Evolutionary conservation across 768 basidiomycete genomes (phyloP).

Genomic region (Clavaria fumosa): DNA sequence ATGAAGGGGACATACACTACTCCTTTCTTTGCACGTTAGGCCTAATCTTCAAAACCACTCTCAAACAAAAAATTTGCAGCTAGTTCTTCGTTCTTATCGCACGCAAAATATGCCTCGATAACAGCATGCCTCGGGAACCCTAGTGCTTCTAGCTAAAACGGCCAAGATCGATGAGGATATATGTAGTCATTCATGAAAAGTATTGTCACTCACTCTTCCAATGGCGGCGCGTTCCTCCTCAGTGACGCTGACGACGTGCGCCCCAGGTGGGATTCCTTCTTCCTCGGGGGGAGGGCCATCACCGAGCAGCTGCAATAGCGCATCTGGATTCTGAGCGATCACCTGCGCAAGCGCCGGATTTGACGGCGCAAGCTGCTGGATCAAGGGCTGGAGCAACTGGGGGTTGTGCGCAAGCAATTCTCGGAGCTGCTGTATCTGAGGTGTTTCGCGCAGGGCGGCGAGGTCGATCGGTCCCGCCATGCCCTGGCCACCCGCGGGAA

Average conservation of each 20-base stretch:
- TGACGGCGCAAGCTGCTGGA: slow-evolving; percentile 62
- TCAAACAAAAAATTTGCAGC: slow-evolving; percentile 94
- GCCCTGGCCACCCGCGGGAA: slow-evolving; percentile 19
- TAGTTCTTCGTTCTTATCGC: slow-evolving; percentile 93
- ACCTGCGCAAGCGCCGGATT: slow-evolving; percentile 66
- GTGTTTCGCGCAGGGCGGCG: slow-evolving; percentile 40
- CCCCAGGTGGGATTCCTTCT: slow-evolving; percentile 30
- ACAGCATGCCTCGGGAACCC: slow-evolving; percentile 74
- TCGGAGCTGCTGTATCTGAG: slow-evolving; percentile 59
- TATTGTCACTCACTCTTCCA: slow-evolving; percentile 60
- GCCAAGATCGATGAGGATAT: background rate
- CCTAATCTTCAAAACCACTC: slow-evolving; percentile 34
- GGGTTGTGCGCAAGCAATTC: slow-evolving; percentile 67
- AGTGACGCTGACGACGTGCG: slow-evolving; percentile 62
- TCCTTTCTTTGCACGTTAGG: no score
- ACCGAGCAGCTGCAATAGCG: slow-evolving; percentile 48
- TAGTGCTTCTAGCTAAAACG: slow-evolving; percentile 59
- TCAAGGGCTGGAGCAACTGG: slow-evolving; percentile 52
- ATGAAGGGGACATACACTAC: no score
- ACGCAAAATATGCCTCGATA: slow-evolving; percentile 86
- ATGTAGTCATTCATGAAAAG: slow-evolving; percentile 4
- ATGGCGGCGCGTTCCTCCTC: slow-evolving; percentile 83
- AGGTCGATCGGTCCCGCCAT: slow-evolving; percentile 26
- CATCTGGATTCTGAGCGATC: slow-evolving; percentile 59
- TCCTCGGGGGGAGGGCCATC: slow-evolving; percentile 25